Evolutionary conservation across 2,329 filamentous ascomycete genomes (phyloP), one percentile per base, ranked within the genome.

Genomic region (Huntiella omanensis): DNA sequence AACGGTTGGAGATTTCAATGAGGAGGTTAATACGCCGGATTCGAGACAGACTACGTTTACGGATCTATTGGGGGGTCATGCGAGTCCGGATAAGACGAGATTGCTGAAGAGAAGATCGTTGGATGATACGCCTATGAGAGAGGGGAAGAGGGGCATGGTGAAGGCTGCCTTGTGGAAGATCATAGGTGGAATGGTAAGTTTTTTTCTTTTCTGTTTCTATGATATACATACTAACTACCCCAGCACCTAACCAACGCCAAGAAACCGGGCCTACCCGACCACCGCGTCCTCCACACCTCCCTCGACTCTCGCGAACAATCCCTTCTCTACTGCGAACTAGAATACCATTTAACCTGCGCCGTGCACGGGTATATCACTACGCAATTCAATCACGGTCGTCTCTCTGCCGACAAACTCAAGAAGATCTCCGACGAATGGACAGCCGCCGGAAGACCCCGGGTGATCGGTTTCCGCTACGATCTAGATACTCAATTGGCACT

Each of bases 401-500:
- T 76, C 4, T 61, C 69, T 4, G 59, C 65, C 0, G 63, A 66
- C 52, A 69, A 70, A 53, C 64, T 71, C 49, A 68, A 69, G 52
- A 66, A 63, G 49, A 57, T 73, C 5, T 62, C 65, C 2, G 69
- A 75, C 43, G 56, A 54, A 4, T 77, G 71, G 73, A 58, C 61
- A 17, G 60, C 64, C 38, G 65, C 67, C 51, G 71, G 71, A 35
- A 69, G 69, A 0, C 70, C 71, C 4, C 65, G 63, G 47, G 71
- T 76, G 6, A 57, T 71, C 16, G 68, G 69, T 10, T 76, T 75
- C 55, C 68, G 70, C 13, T 76, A 72, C 55, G 71, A 77, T 50
- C 56, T 75, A 2, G 71, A 75, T 58, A 75, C 71, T 1, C 73
- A 76, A 57, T 54, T 76, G n/a, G 69, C 73, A 8, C 63, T 77